phyloP scores from a whole-genome alignment of 75 land plant genomes.

The Cupressus sempervirens region DNA sequence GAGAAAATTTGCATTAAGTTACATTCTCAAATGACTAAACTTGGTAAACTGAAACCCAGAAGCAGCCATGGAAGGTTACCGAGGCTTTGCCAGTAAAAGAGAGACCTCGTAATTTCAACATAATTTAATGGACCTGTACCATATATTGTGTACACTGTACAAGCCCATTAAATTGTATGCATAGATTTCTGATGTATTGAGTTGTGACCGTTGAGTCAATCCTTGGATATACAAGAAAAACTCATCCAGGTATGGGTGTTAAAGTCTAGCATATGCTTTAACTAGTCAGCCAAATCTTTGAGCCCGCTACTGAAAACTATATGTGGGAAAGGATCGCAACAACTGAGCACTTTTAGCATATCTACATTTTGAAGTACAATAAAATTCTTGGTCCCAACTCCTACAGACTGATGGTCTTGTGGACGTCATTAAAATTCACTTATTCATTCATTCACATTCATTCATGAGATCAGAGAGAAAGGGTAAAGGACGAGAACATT shows the following conservation, averaged over 20 bases:
- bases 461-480: too few relatives aligned
- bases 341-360: background rate
- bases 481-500: too few relatives aligned
- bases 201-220: background rate
- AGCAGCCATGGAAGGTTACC: conserved; percentile 35
- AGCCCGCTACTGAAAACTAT: background rate
- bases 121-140: conserved; percentile 5
- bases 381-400: background rate
- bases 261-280: background rate
- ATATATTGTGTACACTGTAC: background rate
- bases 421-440: too few relatives aligned
- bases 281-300: background rate
- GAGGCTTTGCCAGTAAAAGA: conserved; percentile 34
- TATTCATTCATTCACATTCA: too few relatives aligned
- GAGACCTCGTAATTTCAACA: conserved; percentile 3
- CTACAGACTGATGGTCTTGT: too few relatives aligned
- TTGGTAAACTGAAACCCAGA: conserved; percentile 31
- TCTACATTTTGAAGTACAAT: background rate
- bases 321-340: background rate
- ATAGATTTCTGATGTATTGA: background rate
- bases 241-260: background rate
- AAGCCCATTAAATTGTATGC: background rate
- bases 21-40: conserved; percentile 61
- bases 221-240: background rate
- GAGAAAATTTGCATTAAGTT: conserved; percentile 67